A percentile compares a stretch with the other conserved stretches of the same genome.
phyloP scores from a whole-genome alignment of 495 filamentous ascomycete species.

The Aspergillus nidulans region DNA sequence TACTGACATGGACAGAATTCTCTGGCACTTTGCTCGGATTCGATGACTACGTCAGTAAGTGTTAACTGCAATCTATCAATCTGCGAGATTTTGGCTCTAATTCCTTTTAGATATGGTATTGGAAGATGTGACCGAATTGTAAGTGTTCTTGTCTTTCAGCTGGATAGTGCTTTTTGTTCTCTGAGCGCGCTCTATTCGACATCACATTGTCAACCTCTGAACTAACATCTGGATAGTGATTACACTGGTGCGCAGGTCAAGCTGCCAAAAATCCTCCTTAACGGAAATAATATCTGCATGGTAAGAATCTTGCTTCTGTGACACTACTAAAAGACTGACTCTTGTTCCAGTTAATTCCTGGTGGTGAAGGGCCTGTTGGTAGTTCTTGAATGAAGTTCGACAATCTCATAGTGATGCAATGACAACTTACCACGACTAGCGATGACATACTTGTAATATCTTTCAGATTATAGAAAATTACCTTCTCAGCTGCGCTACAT shows the following conservation, averaged over 20 bases:
- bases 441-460: slow-evolving; percentile 18
- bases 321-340: slow-evolving; percentile 8
- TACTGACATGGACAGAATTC: slow-evolving; percentile 64
- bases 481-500: not conserved
- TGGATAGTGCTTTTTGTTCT: not conserved
- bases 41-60: slow-evolving; percentile 99
- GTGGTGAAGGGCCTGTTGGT: slow-evolving; percentile 68
- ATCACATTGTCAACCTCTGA: not conserved
- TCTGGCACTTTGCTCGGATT: slow-evolving; percentile 89
- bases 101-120: slow-evolving; percentile 81
- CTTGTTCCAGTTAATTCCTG: slow-evolving; percentile 70
- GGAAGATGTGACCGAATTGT: slow-evolving; percentile 97
- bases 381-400: slow-evolving; percentile 25
- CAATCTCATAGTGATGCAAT: slow-evolving; percentile 20
- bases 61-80: slow-evolving; percentile 3
- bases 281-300: slow-evolving; percentile 99
- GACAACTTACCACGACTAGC: slow-evolving; percentile 29
- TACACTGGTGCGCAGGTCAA: slow-evolving; percentile 81
- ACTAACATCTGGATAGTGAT: slow-evolving; percentile 59
- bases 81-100: not conserved
- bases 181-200: not conserved
- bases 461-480: not conserved
- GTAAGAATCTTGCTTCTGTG: slow-evolving; percentile 42
- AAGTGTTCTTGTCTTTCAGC: slow-evolving; percentile 29
- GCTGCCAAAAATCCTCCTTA: slow-evolving; percentile 90